Base-by-base conservation (phyloP, 805 yeast genomes). In the Candida adriatica region DNA sequence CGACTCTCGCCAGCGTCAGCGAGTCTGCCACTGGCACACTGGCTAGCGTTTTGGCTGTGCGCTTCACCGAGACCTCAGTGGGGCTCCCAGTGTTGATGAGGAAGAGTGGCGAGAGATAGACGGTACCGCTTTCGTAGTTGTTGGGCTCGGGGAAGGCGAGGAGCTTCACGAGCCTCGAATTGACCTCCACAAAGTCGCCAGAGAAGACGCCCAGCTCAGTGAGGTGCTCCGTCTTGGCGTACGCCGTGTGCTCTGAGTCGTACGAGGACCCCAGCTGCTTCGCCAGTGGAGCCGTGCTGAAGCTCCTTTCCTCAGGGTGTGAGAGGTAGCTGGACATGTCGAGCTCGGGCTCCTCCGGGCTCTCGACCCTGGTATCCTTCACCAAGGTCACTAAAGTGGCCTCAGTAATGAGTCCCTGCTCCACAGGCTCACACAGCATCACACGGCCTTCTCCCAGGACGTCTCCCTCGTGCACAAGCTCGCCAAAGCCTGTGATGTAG, bases 111-210 rank as follows among this genome's bases (percentile, higher is more conserved):
- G 92, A 78, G 3, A 80, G 26, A 46, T 75, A 73, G 1, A 80
- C 40, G 2, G 54, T 47, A 1, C 63, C 64, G 1, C 45, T 19
- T 3, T 53, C 39, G 39, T 64, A 68, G 3, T 49, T 45, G 45
- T 70, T 73, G 13, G 92, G 87, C 39, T 79, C 90, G 2, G 75
- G 65, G 34, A 79, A 69, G 1, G 90, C 68, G 38, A 72, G 69
- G 0, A 80, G 37, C 34, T 18, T 66, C 39, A 37, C 55, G 25
- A 37, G 19, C 18, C 25, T 29, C 33, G 29, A 11, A 5, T 33
- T 24, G 18, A 73, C 29, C 10, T 59, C 54, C 4, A 75, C 76
- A 29, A 69, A 53, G 47, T 82, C 92, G 4, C 94, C 94, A 35
- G 79, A 74, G 39, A 80, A 73, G 16, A 73, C 62, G 0, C 85